A percentile compares a stretch with the other conserved stretches of the same genome.
These are phyloP conservation scores for Bipolaris bicolor DNA, from an alignment of 2,329 filamentous ascomycete genomes.

Conservation along the genomic window DNA sequence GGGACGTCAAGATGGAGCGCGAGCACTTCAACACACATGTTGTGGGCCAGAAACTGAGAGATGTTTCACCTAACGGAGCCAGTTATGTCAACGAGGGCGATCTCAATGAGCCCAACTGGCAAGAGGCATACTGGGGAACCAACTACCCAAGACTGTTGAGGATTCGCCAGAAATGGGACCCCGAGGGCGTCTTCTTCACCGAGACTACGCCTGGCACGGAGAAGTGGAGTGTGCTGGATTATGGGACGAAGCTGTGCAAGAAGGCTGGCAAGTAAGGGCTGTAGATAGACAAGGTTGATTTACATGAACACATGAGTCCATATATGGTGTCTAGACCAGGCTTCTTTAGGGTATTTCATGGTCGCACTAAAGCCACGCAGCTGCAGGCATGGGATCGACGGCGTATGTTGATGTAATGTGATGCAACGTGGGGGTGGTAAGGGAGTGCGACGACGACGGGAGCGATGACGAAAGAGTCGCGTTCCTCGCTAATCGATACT, in stretches of 20 bases:
- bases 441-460: slow-evolving; percentile 14
- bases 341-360: neutral
- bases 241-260: slow-evolving; percentile 45
- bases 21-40: slow-evolving; percentile 41
- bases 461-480: slow-evolving; percentile 29
- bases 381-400: neutral
- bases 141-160: slow-evolving; percentile 43
- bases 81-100: slow-evolving; percentile 48
- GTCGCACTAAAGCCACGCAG: neutral
- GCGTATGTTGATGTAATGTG: neutral
- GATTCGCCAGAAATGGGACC: slow-evolving; percentile 44
- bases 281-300: neutral
- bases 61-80: slow-evolving; percentile 40
- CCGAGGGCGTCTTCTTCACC: slow-evolving; percentile 44
- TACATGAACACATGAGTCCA: no score
- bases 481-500: slow-evolving; percentile 21
- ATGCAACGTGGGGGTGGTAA: slow-evolving; percentile 7
- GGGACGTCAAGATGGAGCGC: slow-evolving; percentile 37
- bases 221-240: slow-evolving; percentile 43
- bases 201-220: slow-evolving; percentile 46
- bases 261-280: slow-evolving; percentile 15
- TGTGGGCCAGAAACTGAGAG: slow-evolving; percentile 37
- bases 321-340: neutral
- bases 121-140: slow-evolving; percentile 43
- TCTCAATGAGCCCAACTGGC: slow-evolving; percentile 47